Evolutionary conservation across 2,329 filamentous ascomycete genomes (phyloP), one percentile per base, ranked within the genome.

Genomic region (Fusarium equiseti): DNA sequence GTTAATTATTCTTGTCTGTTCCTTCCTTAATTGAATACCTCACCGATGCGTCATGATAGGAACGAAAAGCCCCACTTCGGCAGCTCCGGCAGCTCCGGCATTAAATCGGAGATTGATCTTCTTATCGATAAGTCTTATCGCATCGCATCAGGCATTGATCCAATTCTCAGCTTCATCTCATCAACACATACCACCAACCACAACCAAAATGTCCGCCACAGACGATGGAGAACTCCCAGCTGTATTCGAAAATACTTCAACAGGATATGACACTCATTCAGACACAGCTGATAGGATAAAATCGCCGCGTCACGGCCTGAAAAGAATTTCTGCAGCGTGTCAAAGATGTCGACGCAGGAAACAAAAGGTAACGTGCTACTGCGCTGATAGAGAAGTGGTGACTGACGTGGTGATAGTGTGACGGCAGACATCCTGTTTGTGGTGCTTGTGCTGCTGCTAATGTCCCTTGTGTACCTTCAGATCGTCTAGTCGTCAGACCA

Each of bases 341-440:
- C 66, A 74, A 31, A 56, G 72, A 59, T 74, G 72, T 11, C 72
- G 72, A 8, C 67, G 72, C 9, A 64, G 72, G 18, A 74, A 74
- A 40, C 69, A 73, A 57, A 74, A 74, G 54, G 68, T 65, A 65
- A 65, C 18, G 69, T 45, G 31, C 24, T n/a, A 22, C n/a, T 4
- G 26, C n/a, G n/a, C n/a, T 4, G 13, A 10, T 5, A 12, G 27
- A 5, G 3, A 12, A 40, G 9, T 11, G 13, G 12, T 8, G 24
- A 58, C 44, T 24, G 10, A 20, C 8, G 13, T 40, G 40, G 44
- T 26, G 24, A 6, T 27, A 74, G 72, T 74, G 72, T 42, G 72
- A 74, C 44, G 72, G 72, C 18, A 68, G 55, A 43, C 69, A 73
- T 45, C 69, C 72, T 8, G 29, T 68, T 10, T 74, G 72, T n/a